Percentiles rank a stretch among this genome's conserved stretches.
phyloP scores from a whole-genome alignment of 2,329 filamentous ascomycete genomes.

The Capronia americana region DNA sequence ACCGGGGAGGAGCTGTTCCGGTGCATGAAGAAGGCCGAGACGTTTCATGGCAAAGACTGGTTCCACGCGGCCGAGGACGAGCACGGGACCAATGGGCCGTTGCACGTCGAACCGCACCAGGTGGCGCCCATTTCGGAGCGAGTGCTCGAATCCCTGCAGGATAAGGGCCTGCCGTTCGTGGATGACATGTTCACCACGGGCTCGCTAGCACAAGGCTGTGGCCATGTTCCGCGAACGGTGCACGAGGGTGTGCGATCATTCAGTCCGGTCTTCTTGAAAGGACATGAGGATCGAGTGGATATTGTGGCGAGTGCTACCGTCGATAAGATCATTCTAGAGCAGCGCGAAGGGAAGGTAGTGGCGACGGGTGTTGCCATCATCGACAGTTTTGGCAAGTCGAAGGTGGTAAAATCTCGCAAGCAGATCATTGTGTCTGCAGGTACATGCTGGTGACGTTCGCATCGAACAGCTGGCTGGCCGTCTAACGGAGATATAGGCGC shows the following conservation, averaged over 20 bases:
- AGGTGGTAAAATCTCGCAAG: conserved; percentile 47
- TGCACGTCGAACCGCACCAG: conserved; percentile 64
- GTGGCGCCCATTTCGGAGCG: conserved; percentile 63
- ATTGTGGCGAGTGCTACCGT: conserved; percentile 49
- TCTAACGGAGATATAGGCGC: conserved; percentile 45
- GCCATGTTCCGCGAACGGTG: conserved; percentile 61
- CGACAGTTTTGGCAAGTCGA: conserved; percentile 49
- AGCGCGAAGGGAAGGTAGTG: background rate
- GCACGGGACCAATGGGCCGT: conserved; percentile 60
- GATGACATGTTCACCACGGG: conserved; percentile 66
- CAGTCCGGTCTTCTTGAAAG: conserved; percentile 58
- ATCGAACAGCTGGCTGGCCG: too few relatives aligned
- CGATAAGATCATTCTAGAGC: conserved; percentile 55
- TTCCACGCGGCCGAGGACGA: conserved; percentile 55
- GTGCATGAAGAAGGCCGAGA: conserved; percentile 64
- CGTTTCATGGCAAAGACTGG: conserved; percentile 65
- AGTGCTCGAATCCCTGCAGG: conserved; percentile 61
- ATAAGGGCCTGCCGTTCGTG: conserved; percentile 60
- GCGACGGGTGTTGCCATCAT: conserved; percentile 51
- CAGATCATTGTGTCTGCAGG: conserved; percentile 50
- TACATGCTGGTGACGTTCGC: background rate
- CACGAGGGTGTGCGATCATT: conserved; percentile 60
- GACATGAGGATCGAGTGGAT: background rate
- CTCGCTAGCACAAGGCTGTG: conserved; percentile 60
- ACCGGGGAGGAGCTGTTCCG: conserved; percentile 63